A percentile compares a stretch with the other conserved stretches of the same genome.
Conservation (phyloP, 2,329 filamentous ascomycete species). For the Coniella vitis region DNA sequence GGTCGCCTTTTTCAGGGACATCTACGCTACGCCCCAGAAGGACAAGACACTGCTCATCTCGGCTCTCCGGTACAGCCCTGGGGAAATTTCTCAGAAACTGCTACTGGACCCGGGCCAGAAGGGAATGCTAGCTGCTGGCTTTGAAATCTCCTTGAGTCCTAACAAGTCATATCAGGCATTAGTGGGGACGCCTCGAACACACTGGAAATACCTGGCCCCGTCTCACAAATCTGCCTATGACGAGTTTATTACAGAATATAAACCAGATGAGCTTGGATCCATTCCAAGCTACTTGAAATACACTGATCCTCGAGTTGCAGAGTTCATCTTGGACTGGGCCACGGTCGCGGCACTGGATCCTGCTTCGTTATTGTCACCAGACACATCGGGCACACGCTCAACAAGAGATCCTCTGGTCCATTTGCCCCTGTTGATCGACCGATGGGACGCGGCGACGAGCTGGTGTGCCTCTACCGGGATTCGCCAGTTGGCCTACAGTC, state of each 20-base stretch:
- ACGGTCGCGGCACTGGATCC: not conserved
- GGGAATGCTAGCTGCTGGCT: slow-evolving; percentile 24
- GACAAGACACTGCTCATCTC: slow-evolving; percentile 18
- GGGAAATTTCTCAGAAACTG: slow-evolving; percentile 21
- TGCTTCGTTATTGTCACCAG: no score
- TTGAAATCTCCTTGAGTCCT: slow-evolving; percentile 25
- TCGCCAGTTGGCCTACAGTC: slow-evolving; percentile 31
- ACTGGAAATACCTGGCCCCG: slow-evolving; percentile 13
- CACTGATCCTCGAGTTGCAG: slow-evolving; percentile 25
- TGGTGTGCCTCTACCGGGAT: slow-evolving; percentile 32
- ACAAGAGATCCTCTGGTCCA: slow-evolving; percentile 28
- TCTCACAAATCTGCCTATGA: slow-evolving; percentile 19
- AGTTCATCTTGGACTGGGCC: slow-evolving; percentile 21
- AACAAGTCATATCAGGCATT: slow-evolving; percentile 20
- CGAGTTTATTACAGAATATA: slow-evolving; percentile 21
- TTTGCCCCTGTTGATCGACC: slow-evolving; percentile 34
- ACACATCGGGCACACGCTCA: not conserved
- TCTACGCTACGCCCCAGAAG: slow-evolving; percentile 32
- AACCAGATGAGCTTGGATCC: not conserved
- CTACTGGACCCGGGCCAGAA: slow-evolving; percentile 17
- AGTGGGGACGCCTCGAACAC: slow-evolving; percentile 18
- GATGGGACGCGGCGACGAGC: slow-evolving; percentile 28
- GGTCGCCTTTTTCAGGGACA: slow-evolving; percentile 62
- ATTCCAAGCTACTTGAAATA: not conserved
- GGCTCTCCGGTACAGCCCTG: slow-evolving; percentile 19